Evolutionary conservation across 2,329 filamentous ascomycete genomes (phyloP), one percentile per base, ranked within the genome.

Genomic region (Colletotrichum sp.): DNA sequence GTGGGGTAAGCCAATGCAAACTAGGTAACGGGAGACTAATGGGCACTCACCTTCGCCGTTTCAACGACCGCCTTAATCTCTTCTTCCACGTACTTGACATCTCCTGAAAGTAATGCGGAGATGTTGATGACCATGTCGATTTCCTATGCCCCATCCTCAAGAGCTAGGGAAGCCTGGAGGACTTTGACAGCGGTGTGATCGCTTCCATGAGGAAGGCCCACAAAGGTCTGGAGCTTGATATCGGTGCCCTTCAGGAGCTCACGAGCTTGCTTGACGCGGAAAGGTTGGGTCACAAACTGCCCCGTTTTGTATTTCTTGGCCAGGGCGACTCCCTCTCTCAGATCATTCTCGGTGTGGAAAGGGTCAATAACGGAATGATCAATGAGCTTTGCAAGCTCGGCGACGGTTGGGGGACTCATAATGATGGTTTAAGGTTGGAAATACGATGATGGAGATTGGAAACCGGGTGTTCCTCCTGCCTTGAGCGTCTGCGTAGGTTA

Each of bases 121-220:
- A 92, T 81, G 74, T 93, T 92, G 76, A 92, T 84, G 2, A 92
- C 90, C 88, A 92, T 90, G 79, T 92, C 91, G 28, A 92, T 87
- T 80, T 93, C 91, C 2, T 82, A 77, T 1, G 87, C 90, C 3
- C 90, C 91, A 0, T 84, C 85, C 6, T 82, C 78, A 0, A 85
- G 85, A 0, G 90, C 90, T 2, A 85, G 84, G 0, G 80, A 80
- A 0, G 91, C 89, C 78, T 93, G 91, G 25, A 84, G 81, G 1
- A 90, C 86, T 79, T 93, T 93, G 77, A 89, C 85, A 15, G 83
- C 81, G 0, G 87, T 89, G 2, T 88, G 91, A 77, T 86, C 88
- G 80, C 88, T 91, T 4, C 91, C 91, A 78, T 91, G 89, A 0
- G 91, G 91, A 77, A 93, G 93, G 25, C 90, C 90, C 75, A 93